Evolutionary conservation across 2,329 filamentous ascomycete species (phyloP).

Genomic region (Microcyclospora tardicrescens): DNA sequence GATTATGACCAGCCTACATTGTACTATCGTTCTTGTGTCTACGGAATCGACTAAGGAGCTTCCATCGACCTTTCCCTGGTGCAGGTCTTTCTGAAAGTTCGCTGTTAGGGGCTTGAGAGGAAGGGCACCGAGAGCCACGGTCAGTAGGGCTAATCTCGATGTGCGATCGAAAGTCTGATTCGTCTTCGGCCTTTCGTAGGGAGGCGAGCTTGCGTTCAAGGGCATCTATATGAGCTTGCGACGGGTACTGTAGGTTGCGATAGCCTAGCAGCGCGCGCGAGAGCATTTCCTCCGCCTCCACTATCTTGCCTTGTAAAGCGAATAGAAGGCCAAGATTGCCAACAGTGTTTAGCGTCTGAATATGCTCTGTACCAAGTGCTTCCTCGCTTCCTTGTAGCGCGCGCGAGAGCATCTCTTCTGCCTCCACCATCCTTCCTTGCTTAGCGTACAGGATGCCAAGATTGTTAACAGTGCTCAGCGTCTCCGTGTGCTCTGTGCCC

Average conservation of each 20-base stretch:
- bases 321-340: conserved; percentile 4
- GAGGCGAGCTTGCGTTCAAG: conserved; percentile 2
- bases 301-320: conserved; percentile 3
- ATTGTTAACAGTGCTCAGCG: conserved; percentile 6
- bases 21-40: too few relatives aligned
- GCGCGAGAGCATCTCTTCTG: conserved; percentile 5
- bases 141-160: too few relatives aligned
- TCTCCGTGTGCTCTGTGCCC: conserved; percentile 4
- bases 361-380: conserved; percentile 3
- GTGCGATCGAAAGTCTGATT: too few relatives aligned
- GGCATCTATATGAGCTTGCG: conserved; percentile 3
- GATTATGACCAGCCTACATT: too few relatives aligned
- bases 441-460: conserved; percentile 3
- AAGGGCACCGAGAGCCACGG: too few relatives aligned
- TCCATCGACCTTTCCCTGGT: too few relatives aligned
- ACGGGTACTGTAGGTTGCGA: too few relatives aligned
- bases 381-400: conserved; percentile 3
- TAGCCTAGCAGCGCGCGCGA: conserved; percentile 4
- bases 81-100: too few relatives aligned
- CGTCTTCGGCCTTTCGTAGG: too few relatives aligned
- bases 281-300: conserved; percentile 7
- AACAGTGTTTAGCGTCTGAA: conserved; percentile 5
- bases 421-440: conserved; percentile 5
- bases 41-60: too few relatives aligned
- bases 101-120: too few relatives aligned